phyloP scores from a whole-genome alignment of 371 early-diverging fungal genomes.

The Thermomucor indicae-seudaticae region DNA sequence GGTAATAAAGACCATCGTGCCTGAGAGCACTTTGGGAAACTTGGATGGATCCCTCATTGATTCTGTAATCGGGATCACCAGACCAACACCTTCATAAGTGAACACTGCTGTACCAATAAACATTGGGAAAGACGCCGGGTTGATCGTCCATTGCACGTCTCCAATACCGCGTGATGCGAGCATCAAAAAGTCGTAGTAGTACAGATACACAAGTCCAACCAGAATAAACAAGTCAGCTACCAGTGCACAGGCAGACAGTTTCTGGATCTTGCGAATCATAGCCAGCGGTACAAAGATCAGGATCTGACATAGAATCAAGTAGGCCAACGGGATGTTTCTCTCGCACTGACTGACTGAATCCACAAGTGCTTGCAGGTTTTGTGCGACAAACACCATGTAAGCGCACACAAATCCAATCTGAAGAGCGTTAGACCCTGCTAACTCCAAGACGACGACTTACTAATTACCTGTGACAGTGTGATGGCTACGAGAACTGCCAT shows the following conservation, averaged over 20 bases:
- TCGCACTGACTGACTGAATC: slow-evolving; percentile 53
- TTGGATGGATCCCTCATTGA: slow-evolving; percentile 82
- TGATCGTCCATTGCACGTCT: slow-evolving; percentile 47
- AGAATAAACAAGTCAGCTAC: slow-evolving; percentile 84
- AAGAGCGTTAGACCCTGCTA: background rate
- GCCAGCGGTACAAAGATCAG: slow-evolving; percentile 76
- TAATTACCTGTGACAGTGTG: slow-evolving; percentile 68
- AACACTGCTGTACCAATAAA: slow-evolving; percentile 89
- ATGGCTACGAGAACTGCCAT: slow-evolving; percentile 68
- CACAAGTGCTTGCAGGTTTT: slow-evolving; percentile 71
- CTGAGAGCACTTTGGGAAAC: slow-evolving; percentile 69
- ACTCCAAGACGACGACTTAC: background rate
- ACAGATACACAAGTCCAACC: slow-evolving; percentile 75
- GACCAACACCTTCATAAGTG: slow-evolving; percentile 87
- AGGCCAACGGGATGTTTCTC: slow-evolving; percentile 19
- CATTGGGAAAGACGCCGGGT: slow-evolving; percentile 63
- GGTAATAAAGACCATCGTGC: slow-evolving; percentile 69
- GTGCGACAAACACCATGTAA: slow-evolving; percentile 85
- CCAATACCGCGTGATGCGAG: slow-evolving; percentile 57
- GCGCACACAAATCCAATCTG: slow-evolving; percentile 85
- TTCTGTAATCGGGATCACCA: slow-evolving; percentile 65
- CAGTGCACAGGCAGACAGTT: slow-evolving; percentile 74
- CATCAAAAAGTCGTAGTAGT: slow-evolving; percentile 70
- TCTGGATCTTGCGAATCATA: slow-evolving; percentile 80
- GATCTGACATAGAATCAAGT: slow-evolving; percentile 68